These are phyloP conservation scores for Zea luxurians DNA, from an alignment of 176 grass and related monocot genomes.

Conservation along the genomic window DNA sequence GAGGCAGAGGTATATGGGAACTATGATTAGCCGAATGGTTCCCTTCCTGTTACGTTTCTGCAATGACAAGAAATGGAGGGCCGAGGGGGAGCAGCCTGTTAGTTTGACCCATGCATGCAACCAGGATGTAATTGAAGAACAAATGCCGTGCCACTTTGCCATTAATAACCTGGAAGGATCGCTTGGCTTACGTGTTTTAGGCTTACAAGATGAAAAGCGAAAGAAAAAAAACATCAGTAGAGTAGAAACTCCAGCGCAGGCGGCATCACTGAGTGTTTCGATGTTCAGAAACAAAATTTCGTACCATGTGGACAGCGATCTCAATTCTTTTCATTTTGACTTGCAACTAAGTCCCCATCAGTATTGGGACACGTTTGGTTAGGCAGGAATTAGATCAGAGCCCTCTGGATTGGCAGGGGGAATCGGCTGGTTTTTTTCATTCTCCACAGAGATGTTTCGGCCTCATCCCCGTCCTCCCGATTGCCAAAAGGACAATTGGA, in stretches of 20 bases:
- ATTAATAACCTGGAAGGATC: too few species aligned
- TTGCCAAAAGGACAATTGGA: neutral
- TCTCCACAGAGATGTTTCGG: neutral
- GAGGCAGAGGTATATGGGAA: constrained; percentile 57
- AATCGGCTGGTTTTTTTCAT: neutral
- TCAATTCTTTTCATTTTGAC: constrained; percentile 6
- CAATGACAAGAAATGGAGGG: constrained; percentile 19
- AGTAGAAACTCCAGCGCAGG: constrained; percentile 3
- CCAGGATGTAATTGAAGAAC: neutral
- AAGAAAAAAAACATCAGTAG: neutral
- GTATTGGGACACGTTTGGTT: neutral
- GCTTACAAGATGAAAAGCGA: neutral
- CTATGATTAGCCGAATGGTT: constrained; percentile 54
- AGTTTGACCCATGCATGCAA: constrained; percentile 1
- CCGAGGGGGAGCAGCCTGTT: constrained; percentile 5
- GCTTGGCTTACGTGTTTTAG: too few species aligned
- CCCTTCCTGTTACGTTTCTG: constrained; percentile 66
- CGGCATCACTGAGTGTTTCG: neutral
- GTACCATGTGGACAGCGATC: neutral
- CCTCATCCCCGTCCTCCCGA: neutral
- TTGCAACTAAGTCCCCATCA: neutral
- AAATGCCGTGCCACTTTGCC: neutral
- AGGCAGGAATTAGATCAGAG: neutral
- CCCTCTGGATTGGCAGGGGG: neutral
- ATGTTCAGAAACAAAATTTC: neutral